These are phyloP conservation scores for Schizochytrium sp. DNA, from an alignment of 108 stramenopile genomes.

Conservation along the genomic window DNA sequence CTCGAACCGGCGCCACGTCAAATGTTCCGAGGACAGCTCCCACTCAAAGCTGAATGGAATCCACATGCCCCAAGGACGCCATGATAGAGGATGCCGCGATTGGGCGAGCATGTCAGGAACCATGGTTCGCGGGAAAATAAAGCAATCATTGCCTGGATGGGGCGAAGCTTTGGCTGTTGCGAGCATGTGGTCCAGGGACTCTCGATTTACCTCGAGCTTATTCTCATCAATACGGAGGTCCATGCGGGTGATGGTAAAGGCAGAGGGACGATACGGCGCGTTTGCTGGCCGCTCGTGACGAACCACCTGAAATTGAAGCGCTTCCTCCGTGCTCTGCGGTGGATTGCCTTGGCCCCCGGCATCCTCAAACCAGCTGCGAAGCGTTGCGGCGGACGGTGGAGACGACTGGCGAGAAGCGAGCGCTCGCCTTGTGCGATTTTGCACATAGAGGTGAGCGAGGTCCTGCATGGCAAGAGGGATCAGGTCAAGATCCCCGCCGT, in stretches of 20 bases:
- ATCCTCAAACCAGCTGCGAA: not conserved
- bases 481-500: not conserved
- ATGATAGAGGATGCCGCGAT: not conserved
- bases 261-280: not conserved
- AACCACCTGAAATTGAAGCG: not conserved
- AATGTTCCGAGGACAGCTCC: not conserved
- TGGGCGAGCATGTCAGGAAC: not conserved
- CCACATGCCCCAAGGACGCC: constrained; percentile 12
- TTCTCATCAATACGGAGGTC: not conserved
- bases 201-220: not conserved
- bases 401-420: not conserved
- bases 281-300: not conserved
- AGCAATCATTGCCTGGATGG: not conserved
- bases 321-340: not conserved
- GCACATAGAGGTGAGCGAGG: not conserved
- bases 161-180: not conserved
- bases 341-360: not conserved
- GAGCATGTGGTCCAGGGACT: not conserved
- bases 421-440: not conserved
- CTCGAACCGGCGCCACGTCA: not conserved
- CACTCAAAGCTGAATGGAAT: not conserved
- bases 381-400: not conserved
- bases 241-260: not conserved
- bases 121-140: not conserved
- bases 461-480: not conserved